Evolutionary conservation across 768 basidiomycete species (phyloP).

Genomic region (Tylopilus rubrobrunneus): DNA sequence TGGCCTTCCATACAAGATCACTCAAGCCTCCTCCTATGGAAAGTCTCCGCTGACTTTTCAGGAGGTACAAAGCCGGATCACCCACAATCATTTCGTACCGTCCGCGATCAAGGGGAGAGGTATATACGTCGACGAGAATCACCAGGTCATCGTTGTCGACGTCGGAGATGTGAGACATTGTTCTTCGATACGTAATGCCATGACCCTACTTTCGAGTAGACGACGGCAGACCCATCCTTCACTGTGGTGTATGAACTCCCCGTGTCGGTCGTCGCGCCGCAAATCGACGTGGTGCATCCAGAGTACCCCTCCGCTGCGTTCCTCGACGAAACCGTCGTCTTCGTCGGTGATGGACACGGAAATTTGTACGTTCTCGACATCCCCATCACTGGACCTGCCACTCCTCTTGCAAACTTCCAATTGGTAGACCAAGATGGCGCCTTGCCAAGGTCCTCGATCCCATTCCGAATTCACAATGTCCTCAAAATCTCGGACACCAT

Average conservation of each 20-base stretch:
- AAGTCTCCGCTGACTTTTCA: slow-evolving; percentile 65
- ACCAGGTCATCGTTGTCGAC: slow-evolving; percentile 56
- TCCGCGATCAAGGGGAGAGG: slow-evolving; percentile 44
- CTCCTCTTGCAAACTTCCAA: slow-evolving; percentile 51
- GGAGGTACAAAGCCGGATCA: slow-evolving; percentile 80
- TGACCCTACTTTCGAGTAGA: slow-evolving; percentile 41
- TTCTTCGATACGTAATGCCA: slow-evolving; percentile 2
- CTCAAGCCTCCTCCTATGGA: slow-evolving; percentile 54
- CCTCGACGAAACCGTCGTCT: slow-evolving; percentile 42
- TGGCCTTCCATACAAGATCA: slow-evolving; percentile 42
- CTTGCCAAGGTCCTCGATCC: slow-evolving; percentile 26
- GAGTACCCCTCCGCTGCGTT: slow-evolving; percentile 78
- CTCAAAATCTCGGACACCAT: slow-evolving; percentile 33
- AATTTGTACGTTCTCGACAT: slow-evolving; percentile 56
- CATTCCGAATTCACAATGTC: slow-evolving; percentile 40
- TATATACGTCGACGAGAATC: slow-evolving; percentile 65
- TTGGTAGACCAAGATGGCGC: slow-evolving; percentile 28
- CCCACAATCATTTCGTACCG: slow-evolving; percentile 74
- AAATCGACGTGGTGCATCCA: slow-evolving; percentile 40
- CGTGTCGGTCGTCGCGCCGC: slow-evolving; percentile 41
- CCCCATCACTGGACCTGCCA: slow-evolving; percentile 35
- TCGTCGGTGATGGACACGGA: slow-evolving; percentile 73
- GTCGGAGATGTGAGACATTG: slow-evolving; percentile 50
- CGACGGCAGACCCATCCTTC: slow-evolving; percentile 47
- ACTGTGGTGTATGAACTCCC: slow-evolving; percentile 59